Evolutionary conservation across 2,329 filamentous ascomycete genomes (phyloP), one percentile per base, ranked within the genome.

Genomic region (Penicillium sp.): DNA sequence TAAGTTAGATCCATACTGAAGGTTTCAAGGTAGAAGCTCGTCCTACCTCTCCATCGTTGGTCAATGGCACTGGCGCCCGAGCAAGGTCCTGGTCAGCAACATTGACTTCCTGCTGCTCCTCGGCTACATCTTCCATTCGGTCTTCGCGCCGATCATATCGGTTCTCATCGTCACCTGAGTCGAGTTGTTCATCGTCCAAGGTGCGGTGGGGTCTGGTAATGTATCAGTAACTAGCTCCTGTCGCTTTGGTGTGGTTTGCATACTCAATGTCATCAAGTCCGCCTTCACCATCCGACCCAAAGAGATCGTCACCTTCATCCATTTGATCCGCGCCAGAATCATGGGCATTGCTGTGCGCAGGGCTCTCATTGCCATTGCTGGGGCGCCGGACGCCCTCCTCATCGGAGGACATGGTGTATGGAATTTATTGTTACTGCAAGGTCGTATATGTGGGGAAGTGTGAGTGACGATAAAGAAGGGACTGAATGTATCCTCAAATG

Each of bases 101-200:
- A 52, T 72, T 75, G 53, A 77, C 67, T 12, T 71, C 75, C 61
- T 77, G 65, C 7, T 67, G 66, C 37, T 69, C 68, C 22, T 66
- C 68, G 5, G 63, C 66, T 41, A 68, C 67, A 43, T 69, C 72
- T 21, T 76, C 72, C 65, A 74, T 72, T 12, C 64, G 69, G 12
- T 74, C 70, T 6, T 61, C 71, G 13, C 66, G 62, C 31, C 80
- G 74, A 61, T 83, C 80, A 52, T 70, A 67, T 39, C 80, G 74
- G 38, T 71, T 77, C 54, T 78, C 72, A 57, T 84, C 81, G 58
- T 84, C 81, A 38, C 78, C 80, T 10, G 80, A 83, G 61, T 83
- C 81, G 34, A 84, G 73, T 46, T 82, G 78, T 53, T 77, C 75
- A 60, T 83, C 80, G 51, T 83, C 78, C 12, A 83, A 70, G 54